phyloP scores from a whole-genome alignment of 2,329 filamentous ascomycete species.

The Pseudogymnoascus sp. region DNA sequence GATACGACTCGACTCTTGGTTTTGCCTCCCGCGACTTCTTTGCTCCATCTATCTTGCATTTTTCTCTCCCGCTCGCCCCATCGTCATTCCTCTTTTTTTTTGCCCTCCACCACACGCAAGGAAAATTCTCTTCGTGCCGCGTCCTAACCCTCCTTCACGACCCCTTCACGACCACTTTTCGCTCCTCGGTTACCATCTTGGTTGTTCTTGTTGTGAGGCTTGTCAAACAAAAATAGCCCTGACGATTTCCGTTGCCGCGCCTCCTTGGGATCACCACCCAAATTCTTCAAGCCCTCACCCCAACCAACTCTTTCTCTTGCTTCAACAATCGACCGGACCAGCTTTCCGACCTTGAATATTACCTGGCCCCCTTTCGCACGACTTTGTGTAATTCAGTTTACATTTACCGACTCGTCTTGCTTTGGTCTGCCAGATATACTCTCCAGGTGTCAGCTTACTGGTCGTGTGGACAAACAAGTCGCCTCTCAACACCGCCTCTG shows the following conservation, averaged over 20 bases:
- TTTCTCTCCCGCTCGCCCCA: not conserved
- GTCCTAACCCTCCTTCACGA: not conserved
- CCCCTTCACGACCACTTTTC: conserved; percentile 1
- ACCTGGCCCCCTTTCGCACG: not conserved
- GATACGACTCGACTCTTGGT: not conserved
- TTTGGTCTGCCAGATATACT: not conserved
- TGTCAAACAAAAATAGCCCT: conserved; percentile 2
- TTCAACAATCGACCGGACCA: not conserved
- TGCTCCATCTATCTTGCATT: not conserved
- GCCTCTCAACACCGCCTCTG: conserved; percentile 5
- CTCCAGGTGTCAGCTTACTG: conserved; percentile 5
- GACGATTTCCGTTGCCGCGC: not conserved
- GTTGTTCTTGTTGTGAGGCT: not conserved
- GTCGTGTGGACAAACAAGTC: conserved; percentile 6
- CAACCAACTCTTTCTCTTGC: not conserved
- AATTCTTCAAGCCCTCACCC: not conserved
- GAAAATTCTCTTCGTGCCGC: not conserved
- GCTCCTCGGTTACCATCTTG: not conserved
- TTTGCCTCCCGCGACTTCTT: not conserved
- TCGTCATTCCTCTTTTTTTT: not conserved
- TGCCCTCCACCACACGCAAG: not conserved
- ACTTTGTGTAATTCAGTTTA: not conserved
- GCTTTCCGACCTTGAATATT: not conserved
- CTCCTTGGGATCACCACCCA: not conserved
- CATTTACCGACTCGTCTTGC: not conserved